Conservation (phyloP, 2,329 filamentous ascomycete species). For the Cladophialophora psammophila region DNA sequence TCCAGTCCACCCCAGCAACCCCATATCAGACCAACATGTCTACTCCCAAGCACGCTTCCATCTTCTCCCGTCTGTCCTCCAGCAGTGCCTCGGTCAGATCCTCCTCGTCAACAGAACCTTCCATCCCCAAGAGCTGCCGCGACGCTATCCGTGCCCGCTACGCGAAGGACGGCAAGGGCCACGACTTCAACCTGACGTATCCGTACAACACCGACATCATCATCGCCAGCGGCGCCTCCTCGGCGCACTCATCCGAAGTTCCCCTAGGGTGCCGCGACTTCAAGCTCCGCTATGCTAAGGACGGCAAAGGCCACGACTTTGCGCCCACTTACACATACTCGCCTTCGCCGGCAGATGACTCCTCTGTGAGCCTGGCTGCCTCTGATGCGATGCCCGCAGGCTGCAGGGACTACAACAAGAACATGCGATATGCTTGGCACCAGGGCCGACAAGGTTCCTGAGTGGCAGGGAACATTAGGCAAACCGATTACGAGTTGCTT, state of each 20-base stretch:
- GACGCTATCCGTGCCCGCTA: conserved; percentile 15
- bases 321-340: conserved; percentile 1
- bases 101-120: conserved; percentile 10
- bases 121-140: conserved; percentile 6
- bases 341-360: not conserved
- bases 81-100: conserved; percentile 14
- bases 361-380: not conserved
- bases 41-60: conserved; percentile 8
- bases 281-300: conserved; percentile 28
- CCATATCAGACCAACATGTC: conserved; percentile 17
- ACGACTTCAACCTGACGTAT: conserved; percentile 24
- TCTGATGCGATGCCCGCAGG: conserved; percentile 1
- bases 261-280: conserved; percentile 11
- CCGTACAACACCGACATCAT: conserved; percentile 12
- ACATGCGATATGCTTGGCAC: conserved; percentile 25
- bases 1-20: not conserved
- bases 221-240: not conserved
- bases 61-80: conserved; percentile 23
- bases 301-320: conserved; percentile 27
- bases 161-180: conserved; percentile 28
- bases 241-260: conserved; percentile 3
- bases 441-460: conserved; percentile 16
- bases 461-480: not conserved
- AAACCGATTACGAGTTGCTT: not conserved
- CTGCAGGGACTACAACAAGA: not conserved